Base-by-base conservation (phyloP, 257 asterid genomes). In the Rehmannia glutinosa region DNA sequence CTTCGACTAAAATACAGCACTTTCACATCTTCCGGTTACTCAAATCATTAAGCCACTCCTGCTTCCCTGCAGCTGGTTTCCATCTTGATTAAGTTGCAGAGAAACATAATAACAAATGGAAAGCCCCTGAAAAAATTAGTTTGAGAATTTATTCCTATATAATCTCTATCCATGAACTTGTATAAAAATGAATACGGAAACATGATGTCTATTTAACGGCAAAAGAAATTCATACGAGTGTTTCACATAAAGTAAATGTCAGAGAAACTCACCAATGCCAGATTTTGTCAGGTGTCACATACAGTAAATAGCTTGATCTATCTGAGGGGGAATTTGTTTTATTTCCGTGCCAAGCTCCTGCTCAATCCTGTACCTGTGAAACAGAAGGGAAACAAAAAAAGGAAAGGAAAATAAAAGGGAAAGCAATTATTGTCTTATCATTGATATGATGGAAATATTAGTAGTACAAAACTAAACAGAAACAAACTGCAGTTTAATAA, bases 1-100 rank as follows among this genome's bases (percentile, higher is more conserved):
- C 67, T 57, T 69, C 67, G 57, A 47, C 17, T 57, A 69, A 69
- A 57, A 68, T 36, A 56, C 51, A 69, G 60, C 73, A 69, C 73
- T 38, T 38, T 3, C 62, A 23, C 12, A 9, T 28, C 51, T 56
- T 56, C 59, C 15, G 30, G 2, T 50, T 49, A 45, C 43, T 25
- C 39, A 3, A 57, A 36, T 57, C 67, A 45, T 45, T 30, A 66
- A 69, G 59, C 12, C 13, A 23, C 27, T 62, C 54, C 1, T 24
- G 33, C 28, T 11, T 59, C 30, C 58, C 36, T 60, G 46, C 46
- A 53, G 46, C n/a, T n/a, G n/a, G n/a, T n/a, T n/a, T n/a, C n/a
- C n/a, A n/a, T n/a, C n/a, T 35, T n/a, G 27, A 42, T 66, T 54
- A 27, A 24, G 13, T 41, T 27, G 66, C 50, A 13, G 39, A 58